Base-by-base conservation (phyloP, 2,329 filamentous ascomycete species). In the Neofusicoccum kwambonambiense region DNA sequence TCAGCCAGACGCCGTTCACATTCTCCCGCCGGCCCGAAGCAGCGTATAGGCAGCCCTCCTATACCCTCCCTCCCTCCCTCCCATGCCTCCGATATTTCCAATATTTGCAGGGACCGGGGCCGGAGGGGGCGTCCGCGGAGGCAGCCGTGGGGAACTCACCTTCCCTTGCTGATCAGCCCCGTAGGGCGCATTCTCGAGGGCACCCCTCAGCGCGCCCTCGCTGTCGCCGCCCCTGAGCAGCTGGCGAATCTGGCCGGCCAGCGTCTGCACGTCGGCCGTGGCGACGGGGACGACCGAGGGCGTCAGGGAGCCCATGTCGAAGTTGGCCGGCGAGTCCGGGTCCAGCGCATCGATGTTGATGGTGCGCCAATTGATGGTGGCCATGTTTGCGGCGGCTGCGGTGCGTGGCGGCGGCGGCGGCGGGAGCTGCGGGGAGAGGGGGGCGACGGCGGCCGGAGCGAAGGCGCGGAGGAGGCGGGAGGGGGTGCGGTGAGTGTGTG, bases 341-440 rank as follows among this genome's bases (percentile, higher is more conserved):
- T 95, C 91, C 72, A 96, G 86, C 71, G 90, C 89, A 77, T 97
- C 93, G 78, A 97, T 90, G 85, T 97, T 92, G 84, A 97, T 95
- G 70, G 92, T 97, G 78, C 93, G 91, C 82, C 86, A 89, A 77
- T 89, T 89, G 79, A 86, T 77, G 63, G 76, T 73, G 47, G 81
- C 78, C 81, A 82, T 82, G 67, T 66, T 70, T 65, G 64, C 35
- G 19, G 60, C n/a, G 39, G 12, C n/a, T 31, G 27, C 17, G 35
- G 39, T 60, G 56, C 41, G 56, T 47, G 37, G 35, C 22, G 47
- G 61, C 13, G 47, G 35, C 7, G 22, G 17, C 15, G 49, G 27
- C 19, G 47, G 45, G 9, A 34, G 45, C 19, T 45, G 49, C 31
- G 19, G 47, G 61, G 61, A 41, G 47, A 47, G 56, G 42, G 49